Conservation (phyloP, 140 eudicot genomes). For the Stevia rebaudiana region DNA sequence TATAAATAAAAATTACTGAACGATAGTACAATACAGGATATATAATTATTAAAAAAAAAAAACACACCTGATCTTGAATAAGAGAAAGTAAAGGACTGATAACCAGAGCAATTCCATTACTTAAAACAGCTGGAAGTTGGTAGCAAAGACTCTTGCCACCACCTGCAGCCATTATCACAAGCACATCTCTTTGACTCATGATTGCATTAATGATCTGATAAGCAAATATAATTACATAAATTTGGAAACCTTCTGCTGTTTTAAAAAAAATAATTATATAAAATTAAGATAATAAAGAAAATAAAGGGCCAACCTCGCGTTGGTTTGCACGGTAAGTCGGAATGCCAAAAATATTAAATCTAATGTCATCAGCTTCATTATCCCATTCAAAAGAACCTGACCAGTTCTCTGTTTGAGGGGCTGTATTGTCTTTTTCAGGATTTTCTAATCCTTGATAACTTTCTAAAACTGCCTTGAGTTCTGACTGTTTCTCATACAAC, state of each 20-base stretch:
- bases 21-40: not conserved
- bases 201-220: conserved; percentile 77
- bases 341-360: conserved; percentile 80
- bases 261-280: not conserved
- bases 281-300: not conserved
- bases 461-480: conserved; percentile 70
- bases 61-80: conserved; percentile 91
- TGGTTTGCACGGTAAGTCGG: conserved; percentile 89
- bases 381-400: conserved; percentile 88
- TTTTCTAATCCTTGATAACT: conserved; percentile 42
- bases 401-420: conserved; percentile 63
- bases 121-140: conserved; percentile 96
- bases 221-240: not conserved
- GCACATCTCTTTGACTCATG: conserved; percentile 89
- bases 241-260: not conserved
- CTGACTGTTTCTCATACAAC: conserved; percentile 70
- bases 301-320: conserved; percentile 54
- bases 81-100: conserved; percentile 97
- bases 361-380: conserved; percentile 63
- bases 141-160: conserved; percentile 99
- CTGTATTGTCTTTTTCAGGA: conserved; percentile 33
- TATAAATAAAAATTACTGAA: not conserved
- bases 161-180: conserved; percentile 99
- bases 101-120: conserved; percentile 73
- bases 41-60: not conserved